Conservation (phyloP, 2,329 filamentous ascomycete genomes). For the Botrytis aclada region DNA sequence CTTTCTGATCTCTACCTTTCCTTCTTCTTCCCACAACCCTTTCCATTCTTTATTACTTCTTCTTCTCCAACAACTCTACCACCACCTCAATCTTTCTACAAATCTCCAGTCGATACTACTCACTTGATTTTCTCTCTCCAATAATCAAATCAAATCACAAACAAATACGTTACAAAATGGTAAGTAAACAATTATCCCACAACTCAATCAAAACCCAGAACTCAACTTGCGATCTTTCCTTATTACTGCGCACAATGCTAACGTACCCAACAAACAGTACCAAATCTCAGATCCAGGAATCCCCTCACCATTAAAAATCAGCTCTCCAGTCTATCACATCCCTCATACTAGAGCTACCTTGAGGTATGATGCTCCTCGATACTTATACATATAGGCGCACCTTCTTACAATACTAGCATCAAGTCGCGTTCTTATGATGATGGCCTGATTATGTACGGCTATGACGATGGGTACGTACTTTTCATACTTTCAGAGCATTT, state of each 20-base stretch:
- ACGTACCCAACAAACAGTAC: background rate
- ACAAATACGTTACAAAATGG: background rate
- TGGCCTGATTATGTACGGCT: background rate
- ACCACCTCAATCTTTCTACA: background rate
- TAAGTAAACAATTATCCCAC: background rate
- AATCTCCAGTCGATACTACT: background rate
- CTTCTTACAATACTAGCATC: background rate
- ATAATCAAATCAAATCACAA: background rate
- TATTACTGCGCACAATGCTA: background rate
- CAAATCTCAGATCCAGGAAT: background rate
- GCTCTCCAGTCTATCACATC: background rate
- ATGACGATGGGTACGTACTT: background rate
- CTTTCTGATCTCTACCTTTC: background rate
- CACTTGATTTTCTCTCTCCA: background rate
- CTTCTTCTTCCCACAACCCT: background rate
- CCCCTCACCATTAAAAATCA: background rate
- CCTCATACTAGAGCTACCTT: background rate
- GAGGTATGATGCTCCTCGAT: background rate
- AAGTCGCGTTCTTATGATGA: background rate
- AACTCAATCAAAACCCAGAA: background rate
- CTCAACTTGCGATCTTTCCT: background rate
- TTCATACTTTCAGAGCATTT: background rate
- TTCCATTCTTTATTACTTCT: background rate
- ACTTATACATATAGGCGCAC: background rate
- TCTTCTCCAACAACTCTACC: background rate